Conservation (phyloP, 495 filamentous ascomycete species). For the Chaetomium tenue region DNA sequence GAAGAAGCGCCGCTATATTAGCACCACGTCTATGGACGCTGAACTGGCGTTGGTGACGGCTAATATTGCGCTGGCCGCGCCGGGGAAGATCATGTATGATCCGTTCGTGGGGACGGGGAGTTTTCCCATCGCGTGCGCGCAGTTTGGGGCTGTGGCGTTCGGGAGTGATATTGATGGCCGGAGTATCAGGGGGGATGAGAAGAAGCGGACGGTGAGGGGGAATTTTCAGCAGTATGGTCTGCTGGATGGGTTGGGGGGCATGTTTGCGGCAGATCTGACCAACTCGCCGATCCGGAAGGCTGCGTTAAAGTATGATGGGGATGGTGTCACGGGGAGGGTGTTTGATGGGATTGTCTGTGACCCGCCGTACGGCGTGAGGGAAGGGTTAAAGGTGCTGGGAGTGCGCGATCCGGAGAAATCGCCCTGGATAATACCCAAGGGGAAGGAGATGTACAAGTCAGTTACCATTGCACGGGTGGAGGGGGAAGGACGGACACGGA, state of each 20-base stretch:
- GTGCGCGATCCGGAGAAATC: conserved; percentile 62
- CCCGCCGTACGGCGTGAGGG: conserved; percentile 94
- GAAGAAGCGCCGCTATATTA: conserved; percentile 90
- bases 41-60: conserved; percentile 89
- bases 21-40: conserved; percentile 94
- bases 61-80: conserved; percentile 79
- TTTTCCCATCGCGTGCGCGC: conserved; percentile 79
- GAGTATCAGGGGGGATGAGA: conserved; percentile 66
- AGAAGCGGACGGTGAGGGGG: conserved; percentile 54
- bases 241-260: conserved; percentile 61
- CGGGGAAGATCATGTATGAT: conserved; percentile 84
- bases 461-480: conserved; percentile 19
- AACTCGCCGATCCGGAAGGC: conserved; percentile 70
- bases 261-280: conserved; percentile 83
- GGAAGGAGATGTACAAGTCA: conserved; percentile 67
- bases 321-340: conserved; percentile 46
- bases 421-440: conserved; percentile 63
- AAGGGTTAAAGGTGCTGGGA: conserved; percentile 85
- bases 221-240: conserved; percentile 89
- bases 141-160: conserved; percentile 77
- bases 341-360: conserved; percentile 96
- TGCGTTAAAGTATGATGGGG: conserved; percentile 20
- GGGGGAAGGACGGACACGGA: background rate
- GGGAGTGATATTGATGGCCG: conserved; percentile 94
- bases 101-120: conserved; percentile 94